Evolutionary conservation across 2,329 filamentous ascomycete species (phyloP).

Genomic region (Hypoxylon sp.): DNA sequence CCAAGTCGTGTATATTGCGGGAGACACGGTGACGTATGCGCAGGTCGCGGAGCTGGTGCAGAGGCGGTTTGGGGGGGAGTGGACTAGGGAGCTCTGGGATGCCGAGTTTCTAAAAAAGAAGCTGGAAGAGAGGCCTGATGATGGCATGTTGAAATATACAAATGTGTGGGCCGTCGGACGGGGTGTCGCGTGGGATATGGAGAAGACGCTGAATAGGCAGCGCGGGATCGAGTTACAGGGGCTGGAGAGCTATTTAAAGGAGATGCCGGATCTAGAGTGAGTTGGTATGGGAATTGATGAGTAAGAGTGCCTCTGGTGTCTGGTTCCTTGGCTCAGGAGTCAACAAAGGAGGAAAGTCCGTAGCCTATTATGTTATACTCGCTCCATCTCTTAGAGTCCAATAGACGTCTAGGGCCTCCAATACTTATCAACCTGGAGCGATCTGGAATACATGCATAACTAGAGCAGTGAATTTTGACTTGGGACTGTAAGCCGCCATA

Average conservation of each 20-base stretch:
- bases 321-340: neutral
- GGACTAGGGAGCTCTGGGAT: slow-evolving; percentile 62
- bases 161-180: slow-evolving; percentile 66
- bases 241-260: slow-evolving; percentile 57
- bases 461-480: too few species aligned
- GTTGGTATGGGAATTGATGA: neutral
- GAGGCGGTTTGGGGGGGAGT: slow-evolving; percentile 56
- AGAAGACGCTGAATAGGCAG: slow-evolving; percentile 62
- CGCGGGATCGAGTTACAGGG: slow-evolving; percentile 58
- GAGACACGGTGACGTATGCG: slow-evolving; percentile 68
- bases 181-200: slow-evolving; percentile 67
- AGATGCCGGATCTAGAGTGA: slow-evolving; percentile 39
- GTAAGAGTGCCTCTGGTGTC: neutral
- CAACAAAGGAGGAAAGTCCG: too few species aligned
- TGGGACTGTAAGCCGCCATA: too few species aligned
- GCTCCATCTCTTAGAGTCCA: too few species aligned
- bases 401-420: too few species aligned
- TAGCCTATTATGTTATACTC: too few species aligned
- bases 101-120: slow-evolving; percentile 59
- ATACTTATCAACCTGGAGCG: too few species aligned
- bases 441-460: too few species aligned
- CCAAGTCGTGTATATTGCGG: slow-evolving; percentile 65
- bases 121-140: slow-evolving; percentile 59
- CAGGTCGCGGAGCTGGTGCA: slow-evolving; percentile 65
- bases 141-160: slow-evolving; percentile 67